These are phyloP conservation scores for Cylindrotheca fusiformis DNA, from an alignment of 108 stramenopile genomes.

Conservation along the genomic window DNA sequence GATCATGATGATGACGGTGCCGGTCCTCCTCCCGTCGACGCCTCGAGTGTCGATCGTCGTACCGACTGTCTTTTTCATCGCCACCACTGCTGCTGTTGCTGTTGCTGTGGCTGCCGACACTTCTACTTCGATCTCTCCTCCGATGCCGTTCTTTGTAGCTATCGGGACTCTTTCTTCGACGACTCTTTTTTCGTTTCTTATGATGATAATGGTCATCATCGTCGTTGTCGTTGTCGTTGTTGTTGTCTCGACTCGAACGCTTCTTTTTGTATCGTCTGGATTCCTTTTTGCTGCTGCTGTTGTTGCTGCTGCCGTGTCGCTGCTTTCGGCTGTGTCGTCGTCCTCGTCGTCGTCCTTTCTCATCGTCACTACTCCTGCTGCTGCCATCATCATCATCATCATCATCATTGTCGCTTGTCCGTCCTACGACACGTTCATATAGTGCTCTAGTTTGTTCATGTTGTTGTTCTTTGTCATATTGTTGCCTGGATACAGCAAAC, in stretches of 20 bases:
- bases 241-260: slow-evolving; percentile 12
- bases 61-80: slow-evolving; percentile 6
- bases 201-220: slow-evolving; percentile 11
- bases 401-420: neutral
- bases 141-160: slow-evolving; percentile 7
- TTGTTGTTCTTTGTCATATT: slow-evolving; percentile 42
- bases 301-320: slow-evolving; percentile 3
- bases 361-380: neutral
- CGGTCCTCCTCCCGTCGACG: too few species aligned
- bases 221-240: slow-evolving; percentile 17
- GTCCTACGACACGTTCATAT: slow-evolving; percentile 57
- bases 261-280: slow-evolving; percentile 23
- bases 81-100: slow-evolving; percentile 3
- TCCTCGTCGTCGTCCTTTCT: slow-evolving; percentile 6
- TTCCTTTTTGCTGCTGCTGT: slow-evolving; percentile 20
- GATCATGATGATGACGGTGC: slow-evolving; percentile 5
- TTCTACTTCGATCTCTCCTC: slow-evolving; percentile 1
- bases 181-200: neutral
- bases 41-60: too few species aligned
- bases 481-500: slow-evolving; percentile 61
- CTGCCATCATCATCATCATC: slow-evolving; percentile 2
- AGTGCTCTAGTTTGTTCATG: slow-evolving; percentile 57
- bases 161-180: neutral
- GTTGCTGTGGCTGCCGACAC: slow-evolving; percentile 8
- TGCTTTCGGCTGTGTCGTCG: neutral